These are phyloP conservation scores for Scortechinia acanthostroma DNA, from an alignment of 2,329 filamentous ascomycete genomes.

Conservation along the genomic window DNA sequence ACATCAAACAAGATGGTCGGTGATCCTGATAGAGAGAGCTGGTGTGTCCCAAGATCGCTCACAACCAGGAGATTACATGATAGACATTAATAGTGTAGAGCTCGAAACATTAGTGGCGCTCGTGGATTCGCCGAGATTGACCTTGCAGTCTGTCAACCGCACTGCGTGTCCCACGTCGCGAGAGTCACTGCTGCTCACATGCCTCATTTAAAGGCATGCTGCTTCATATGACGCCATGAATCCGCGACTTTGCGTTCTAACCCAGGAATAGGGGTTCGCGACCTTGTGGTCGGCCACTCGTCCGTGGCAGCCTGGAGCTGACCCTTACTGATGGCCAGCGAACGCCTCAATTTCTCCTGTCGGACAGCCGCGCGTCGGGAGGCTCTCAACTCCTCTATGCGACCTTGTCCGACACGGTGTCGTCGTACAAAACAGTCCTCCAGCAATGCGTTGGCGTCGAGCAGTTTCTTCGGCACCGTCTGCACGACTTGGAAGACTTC, in stretches of 20 bases:
- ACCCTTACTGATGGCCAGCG: slow-evolving; percentile 16
- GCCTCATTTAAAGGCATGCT: too few relatives aligned
- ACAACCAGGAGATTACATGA: too few relatives aligned
- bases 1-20: too few relatives aligned
- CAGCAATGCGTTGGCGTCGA: slow-evolving; percentile 51
- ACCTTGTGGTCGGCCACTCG: slow-evolving; percentile 10
- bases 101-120: too few relatives aligned
- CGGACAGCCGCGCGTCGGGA: slow-evolving; percentile 7
- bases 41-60: too few relatives aligned
- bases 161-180: too few relatives aligned
- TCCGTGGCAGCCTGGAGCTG: background rate
- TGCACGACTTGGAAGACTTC: slow-evolving; percentile 65
- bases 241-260: slow-evolving; percentile 19
- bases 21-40: too few relatives aligned
- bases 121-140: too few relatives aligned
- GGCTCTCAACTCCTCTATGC: background rate
- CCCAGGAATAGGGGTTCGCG: slow-evolving; percentile 15
- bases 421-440: slow-evolving; percentile 49
- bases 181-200: too few relatives aligned
- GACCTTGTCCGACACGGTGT: slow-evolving; percentile 34
- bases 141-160: too few relatives aligned
- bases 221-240: slow-evolving; percentile 21
- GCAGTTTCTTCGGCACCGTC: slow-evolving; percentile 45
- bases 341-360: slow-evolving; percentile 15
- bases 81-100: too few relatives aligned